Evolutionary conservation across 1,284 basidiomycete genomes (phyloP), one percentile per base, ranked within the genome.

Genomic region (Veloboletus limbatus): DNA sequence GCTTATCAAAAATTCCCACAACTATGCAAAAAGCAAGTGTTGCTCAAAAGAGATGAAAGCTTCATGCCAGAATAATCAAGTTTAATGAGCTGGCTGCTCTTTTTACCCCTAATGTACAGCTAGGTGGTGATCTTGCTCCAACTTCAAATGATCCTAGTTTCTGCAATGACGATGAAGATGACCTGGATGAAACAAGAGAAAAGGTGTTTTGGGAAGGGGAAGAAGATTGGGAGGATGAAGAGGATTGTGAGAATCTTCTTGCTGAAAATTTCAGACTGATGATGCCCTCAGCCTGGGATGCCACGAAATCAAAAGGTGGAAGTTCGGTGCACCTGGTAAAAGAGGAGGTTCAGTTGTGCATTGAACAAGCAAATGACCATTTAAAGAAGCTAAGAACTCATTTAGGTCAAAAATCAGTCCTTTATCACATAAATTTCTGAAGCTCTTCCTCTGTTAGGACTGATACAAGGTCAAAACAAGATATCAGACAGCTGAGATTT

Each of bases 361-460:
- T 37, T 38, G 51, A 48, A 11, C 40, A 52, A 37, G 44, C 40
- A 8, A 43, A 52, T 38, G 48, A 46, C 18, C 6, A 11, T 20
- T 18, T 54, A 22, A 37, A 55, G 8, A 43, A 49, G 14, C 44
- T 54, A 2, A 18, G 43, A 27, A 40, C 37, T 14, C 41, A 51
- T 6, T 24, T 55, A 2, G 49, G 49, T 5, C 34, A 52, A 4
- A 55, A 52, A 18, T 20, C 54, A 8, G n/a, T 55, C 3, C 18
- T 55, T 0, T 55, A 25, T 41, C 6, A 17, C 8, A 14, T 46
- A 33, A 41, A 43, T 16, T 39, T 40, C n/a, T 2, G 13, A 35
- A 54, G 36, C 21, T 45, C 52, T 1, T 4, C 25, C 10, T 55
- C 47, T 1, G 32, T 49, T 9, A 13, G 24, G 4, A 49, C 27